Evolutionary conservation across 495 filamentous ascomycete genomes (phyloP).

Genomic region (Glonium stellatum): DNA sequence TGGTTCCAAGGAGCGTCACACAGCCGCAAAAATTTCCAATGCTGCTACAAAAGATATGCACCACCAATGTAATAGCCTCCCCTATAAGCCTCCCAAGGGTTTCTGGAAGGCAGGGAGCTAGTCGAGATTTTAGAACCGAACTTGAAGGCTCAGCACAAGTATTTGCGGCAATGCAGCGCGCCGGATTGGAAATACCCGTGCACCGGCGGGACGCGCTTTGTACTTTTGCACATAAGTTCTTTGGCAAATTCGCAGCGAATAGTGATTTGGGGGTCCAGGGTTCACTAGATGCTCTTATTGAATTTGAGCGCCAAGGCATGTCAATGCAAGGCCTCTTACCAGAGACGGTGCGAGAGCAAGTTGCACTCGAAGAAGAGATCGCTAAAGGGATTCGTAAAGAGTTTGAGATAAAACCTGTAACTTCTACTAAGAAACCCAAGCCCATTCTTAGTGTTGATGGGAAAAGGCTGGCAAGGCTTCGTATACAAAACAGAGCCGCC

Average conservation of each 20-base stretch:
- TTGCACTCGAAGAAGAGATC: neutral
- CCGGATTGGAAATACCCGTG: conserved; percentile 36
- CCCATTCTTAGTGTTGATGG: no score
- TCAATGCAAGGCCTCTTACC: conserved; percentile 9
- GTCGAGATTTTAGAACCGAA: conserved; percentile 40
- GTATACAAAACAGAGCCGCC: neutral
- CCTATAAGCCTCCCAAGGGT: conserved; percentile 26
- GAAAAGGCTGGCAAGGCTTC: neutral
- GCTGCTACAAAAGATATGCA: neutral
- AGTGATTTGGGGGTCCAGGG: conserved; percentile 3
- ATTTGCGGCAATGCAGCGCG: conserved; percentile 34
- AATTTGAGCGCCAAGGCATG: conserved; percentile 2
- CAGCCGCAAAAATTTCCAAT: neutral
- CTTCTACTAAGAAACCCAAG: no score
- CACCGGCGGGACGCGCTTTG: conserved; percentile 33
- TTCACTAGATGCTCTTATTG: conserved; percentile 7
- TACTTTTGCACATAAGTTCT: conserved; percentile 19
- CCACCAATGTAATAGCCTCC: conserved; percentile 9
- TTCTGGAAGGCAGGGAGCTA: conserved; percentile 51
- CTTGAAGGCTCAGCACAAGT: conserved; percentile 36
- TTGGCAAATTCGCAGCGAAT: conserved; percentile 17
- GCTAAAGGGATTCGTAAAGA: neutral
- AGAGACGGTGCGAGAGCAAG: neutral
- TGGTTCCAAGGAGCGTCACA: conserved; percentile 48
- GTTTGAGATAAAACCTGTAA: neutral